Evolutionary conservation across 73 alveolate genomes (phyloP).

Genomic region (Uronychia binucleata): DNA sequence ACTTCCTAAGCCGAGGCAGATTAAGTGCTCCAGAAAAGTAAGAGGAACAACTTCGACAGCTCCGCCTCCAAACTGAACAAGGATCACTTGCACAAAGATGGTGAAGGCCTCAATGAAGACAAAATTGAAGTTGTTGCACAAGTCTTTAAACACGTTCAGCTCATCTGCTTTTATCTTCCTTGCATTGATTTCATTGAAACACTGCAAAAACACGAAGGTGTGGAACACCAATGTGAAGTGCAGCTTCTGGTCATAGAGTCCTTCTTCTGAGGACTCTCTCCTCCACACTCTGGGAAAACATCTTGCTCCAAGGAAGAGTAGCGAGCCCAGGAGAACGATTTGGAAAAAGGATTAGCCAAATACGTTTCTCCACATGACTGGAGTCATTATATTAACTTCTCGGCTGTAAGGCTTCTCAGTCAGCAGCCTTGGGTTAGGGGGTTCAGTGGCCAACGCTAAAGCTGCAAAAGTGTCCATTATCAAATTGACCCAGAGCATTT

Average conservation of each 20-base stretch:
- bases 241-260: conserved; percentile 53
- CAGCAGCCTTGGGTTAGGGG: conserved; percentile 82
- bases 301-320: conserved; percentile 46
- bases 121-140: conserved; percentile 81
- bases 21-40: conserved; percentile 54
- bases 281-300: conserved; percentile 1
- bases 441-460: conserved; percentile 95
- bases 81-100: conserved; percentile 72
- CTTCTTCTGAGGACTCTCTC: conserved; percentile 3
- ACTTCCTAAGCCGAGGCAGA: conserved; percentile 45
- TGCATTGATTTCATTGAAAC: conserved; percentile 87
- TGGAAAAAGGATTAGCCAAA: conserved; percentile 72
- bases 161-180: conserved; percentile 83
- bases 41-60: conserved; percentile 84
- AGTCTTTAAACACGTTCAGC: conserved; percentile 82
- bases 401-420: conserved; percentile 79
- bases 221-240: conserved; percentile 86
- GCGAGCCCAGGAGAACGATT: conserved; percentile 32
- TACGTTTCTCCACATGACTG: conserved; percentile 81
- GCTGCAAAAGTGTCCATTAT: conserved; percentile 92
- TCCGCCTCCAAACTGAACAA: conserved; percentile 87
- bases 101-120: conserved; percentile 69
- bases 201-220: conserved; percentile 91
- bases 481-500: conserved; percentile 91
- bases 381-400: conserved; percentile 78